A percentile compares a stretch with the other conserved stretches of the same genome.
phyloP scores from a whole-genome alignment of 139 green algal genomes.

The Nannochloris sp. region DNA sequence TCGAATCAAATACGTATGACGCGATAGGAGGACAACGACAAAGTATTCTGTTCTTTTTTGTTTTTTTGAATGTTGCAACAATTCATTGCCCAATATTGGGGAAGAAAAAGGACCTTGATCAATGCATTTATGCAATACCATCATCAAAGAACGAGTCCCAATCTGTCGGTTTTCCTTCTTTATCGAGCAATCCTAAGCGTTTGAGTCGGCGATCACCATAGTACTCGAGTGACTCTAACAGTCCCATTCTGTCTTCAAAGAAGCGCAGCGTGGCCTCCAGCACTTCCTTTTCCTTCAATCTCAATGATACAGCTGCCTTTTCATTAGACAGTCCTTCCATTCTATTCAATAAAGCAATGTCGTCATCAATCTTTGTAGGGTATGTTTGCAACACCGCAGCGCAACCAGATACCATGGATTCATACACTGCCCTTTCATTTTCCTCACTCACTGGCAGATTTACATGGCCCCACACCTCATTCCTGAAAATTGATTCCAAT shows the following conservation, averaged over 20 bases:
- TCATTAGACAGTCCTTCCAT: conserved; percentile 24
- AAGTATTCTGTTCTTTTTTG: too few species aligned
- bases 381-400: conserved; percentile 42
- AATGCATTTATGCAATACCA: conserved; percentile 29
- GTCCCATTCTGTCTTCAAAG: conserved; percentile 57
- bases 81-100: too few species aligned
- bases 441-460: conserved; percentile 58
- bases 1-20: neutral
- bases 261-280: conserved; percentile 52
- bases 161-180: conserved; percentile 58
- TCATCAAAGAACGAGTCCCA: conserved; percentile 66
- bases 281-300: conserved; percentile 68
- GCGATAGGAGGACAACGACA: too few species aligned
- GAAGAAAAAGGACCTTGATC: too few species aligned
- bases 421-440: conserved; percentile 77
- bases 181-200: conserved; percentile 73
- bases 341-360: conserved; percentile 35
- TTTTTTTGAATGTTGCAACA: too few species aligned
- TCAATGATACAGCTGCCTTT: conserved; percentile 42
- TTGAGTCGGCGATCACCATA: conserved; percentile 74
- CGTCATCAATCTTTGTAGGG: conserved; percentile 47
- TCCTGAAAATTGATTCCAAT: conserved; percentile 80
- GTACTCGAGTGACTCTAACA: conserved; percentile 66
- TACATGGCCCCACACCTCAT: conserved; percentile 67
- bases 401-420: conserved; percentile 58